Base-by-base conservation (phyloP, 2,329 filamentous ascomycete genomes). In the Penicillium concentricum region DNA sequence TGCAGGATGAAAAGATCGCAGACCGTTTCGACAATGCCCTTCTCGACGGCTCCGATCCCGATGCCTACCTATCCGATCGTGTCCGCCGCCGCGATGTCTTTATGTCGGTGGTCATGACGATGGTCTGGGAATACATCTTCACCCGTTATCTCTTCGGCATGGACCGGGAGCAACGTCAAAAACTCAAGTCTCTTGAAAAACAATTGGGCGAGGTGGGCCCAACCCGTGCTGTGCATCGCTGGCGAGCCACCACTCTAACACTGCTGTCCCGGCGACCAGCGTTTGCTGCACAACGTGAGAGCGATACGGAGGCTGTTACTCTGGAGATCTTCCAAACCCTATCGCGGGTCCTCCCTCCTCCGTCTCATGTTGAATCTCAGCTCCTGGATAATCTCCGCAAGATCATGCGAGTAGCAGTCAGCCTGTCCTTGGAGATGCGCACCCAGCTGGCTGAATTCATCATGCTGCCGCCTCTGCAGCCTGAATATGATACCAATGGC, bases 71-170 rank as follows among this genome's bases (percentile, higher is more conserved):
- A 47, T 84, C 84, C 63, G 93, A 99, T 73, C 90, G 95, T 38
- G 89, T 97, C 53, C 87, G 85, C 69, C 88, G 94, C 59, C 87
- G 93, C 58, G 93, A 97, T 73, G 87, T 97, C 57, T 97, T 99
- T 82, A 97, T 97, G 91, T 94, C 92, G 37, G 92, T 99, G 74
- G 91, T 93, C 54, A 97, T 97, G 92, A 94, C 90, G 60, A 97
- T 99, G 92, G 87, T 99, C 50, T 99, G 92, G 92, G 94, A 99
- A 75, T 97, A 95, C 70, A 88, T 99, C 72, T 99, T 99, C 72
- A 97, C 93, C 9, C 87, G 94, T 62, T 99, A 99, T 74, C 86
- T 99, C 26, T 99, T 99, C 73, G 94, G 94, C 67, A 96, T 99
- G 91, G 94, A 99, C 73, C 86, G 92, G 67, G 94, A 97, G 76